Evolutionary conservation across 257 asterid species (phyloP).

Genomic region (Solanum pennellii): DNA sequence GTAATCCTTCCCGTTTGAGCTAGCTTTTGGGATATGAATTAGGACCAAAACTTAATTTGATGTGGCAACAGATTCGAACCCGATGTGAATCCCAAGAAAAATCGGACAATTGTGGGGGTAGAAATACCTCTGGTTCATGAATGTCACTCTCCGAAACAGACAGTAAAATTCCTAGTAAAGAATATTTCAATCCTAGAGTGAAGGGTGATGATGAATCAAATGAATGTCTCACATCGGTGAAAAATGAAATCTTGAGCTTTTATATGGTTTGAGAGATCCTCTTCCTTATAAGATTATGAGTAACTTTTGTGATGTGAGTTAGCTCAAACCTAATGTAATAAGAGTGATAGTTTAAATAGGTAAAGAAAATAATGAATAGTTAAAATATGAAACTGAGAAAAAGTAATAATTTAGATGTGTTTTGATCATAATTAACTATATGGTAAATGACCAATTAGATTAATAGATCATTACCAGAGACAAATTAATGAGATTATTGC

Average conservation of each 20-base stretch:
- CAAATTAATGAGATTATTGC: background rate
- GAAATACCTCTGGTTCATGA: background rate
- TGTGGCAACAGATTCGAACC: background rate
- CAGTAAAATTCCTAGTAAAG: background rate
- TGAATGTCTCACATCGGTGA: background rate
- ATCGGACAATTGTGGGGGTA: background rate
- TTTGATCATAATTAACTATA: background rate
- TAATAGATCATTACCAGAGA: too few relatives aligned
- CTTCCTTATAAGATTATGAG: background rate
- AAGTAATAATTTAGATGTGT: background rate
- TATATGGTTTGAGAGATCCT: background rate
- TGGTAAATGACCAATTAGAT: background rate
- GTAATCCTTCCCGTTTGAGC: background rate
- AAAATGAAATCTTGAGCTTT: background rate
- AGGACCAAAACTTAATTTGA: background rate
- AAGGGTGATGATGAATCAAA: background rate
- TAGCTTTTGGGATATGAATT: background rate
- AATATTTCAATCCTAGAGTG: background rate
- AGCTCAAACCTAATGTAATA: background rate
- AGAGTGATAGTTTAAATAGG: background rate
- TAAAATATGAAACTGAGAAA: background rate
- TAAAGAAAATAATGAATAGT: background rate
- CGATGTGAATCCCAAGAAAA: background rate
- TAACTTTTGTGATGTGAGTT: background rate
- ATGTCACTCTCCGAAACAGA: background rate